phyloP scores from a whole-genome alignment of 2,329 filamentous ascomycete genomes.

The Huntiella moniliformis region DNA sequence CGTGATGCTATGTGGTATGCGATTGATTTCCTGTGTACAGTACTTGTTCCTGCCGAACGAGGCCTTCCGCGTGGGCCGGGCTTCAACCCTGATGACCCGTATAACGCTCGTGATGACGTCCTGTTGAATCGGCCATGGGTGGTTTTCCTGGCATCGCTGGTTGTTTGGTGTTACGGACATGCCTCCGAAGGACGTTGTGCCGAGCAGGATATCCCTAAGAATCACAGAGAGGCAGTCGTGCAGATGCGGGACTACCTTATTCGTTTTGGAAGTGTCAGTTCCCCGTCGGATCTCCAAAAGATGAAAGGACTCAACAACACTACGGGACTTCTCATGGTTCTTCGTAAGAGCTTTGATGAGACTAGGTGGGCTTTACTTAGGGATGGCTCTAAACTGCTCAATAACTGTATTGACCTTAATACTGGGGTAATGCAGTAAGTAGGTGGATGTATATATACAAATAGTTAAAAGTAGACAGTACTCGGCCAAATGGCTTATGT shows the following conservation, averaged over 20 bases:
- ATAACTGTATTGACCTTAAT: conserved; percentile 54
- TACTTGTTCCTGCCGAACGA: conserved; percentile 43
- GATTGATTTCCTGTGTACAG: conserved; percentile 70
- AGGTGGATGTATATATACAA: no score
- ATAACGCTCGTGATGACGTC: conserved; percentile 73
- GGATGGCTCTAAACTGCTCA: conserved; percentile 64
- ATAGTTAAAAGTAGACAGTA: no score
- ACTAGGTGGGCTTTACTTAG: conserved; percentile 84
- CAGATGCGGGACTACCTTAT: conserved; percentile 68
- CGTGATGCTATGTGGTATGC: conserved; percentile 88
- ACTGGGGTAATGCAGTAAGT: conserved; percentile 14
- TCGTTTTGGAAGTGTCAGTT: conserved; percentile 49
- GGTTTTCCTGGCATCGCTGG: conserved; percentile 75
- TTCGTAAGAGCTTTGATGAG: conserved; percentile 63
- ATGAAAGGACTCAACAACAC: conserved; percentile 66
- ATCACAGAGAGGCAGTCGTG: conserved; percentile 44
- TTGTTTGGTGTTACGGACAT: conserved; percentile 90
- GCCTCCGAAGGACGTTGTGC: conserved; percentile 66
- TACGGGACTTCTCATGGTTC: conserved; percentile 59
- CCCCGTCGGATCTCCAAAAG: conserved; percentile 58
- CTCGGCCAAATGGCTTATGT: no score
- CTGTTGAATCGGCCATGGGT: conserved; percentile 89
- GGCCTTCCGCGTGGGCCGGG: conserved; percentile 16
- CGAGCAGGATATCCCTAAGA: conserved; percentile 31
- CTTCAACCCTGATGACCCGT: conserved; percentile 26